Evolutionary conservation across 306 rosid genomes (phyloP).

Genomic region (Prunus mume): DNA sequence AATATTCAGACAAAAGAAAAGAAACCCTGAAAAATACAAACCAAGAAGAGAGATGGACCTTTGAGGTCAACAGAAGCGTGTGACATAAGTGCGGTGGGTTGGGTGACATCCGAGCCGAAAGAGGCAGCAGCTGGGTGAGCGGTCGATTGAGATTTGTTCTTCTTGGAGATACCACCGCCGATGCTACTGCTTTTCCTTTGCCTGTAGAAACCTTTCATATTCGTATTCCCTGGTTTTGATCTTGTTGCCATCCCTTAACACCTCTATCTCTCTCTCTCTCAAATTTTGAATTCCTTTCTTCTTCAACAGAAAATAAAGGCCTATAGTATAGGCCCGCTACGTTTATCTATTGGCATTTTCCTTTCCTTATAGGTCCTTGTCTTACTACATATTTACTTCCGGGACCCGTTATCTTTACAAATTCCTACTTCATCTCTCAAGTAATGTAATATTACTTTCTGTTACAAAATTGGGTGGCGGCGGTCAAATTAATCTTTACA

Average conservation of each 20-base stretch:
- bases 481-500: too few species aligned
- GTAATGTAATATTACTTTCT: too few species aligned
- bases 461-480: too few species aligned
- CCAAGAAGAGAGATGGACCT: conserved; percentile 23
- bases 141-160: conserved; percentile 14
- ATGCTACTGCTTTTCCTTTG: conserved; percentile 41
- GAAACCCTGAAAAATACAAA: neutral
- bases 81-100: conserved; percentile 40
- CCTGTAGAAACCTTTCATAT: conserved; percentile 55
- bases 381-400: too few species aligned
- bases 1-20: neutral
- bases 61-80: conserved; percentile 33
- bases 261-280: neutral
- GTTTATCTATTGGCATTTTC: too few species aligned
- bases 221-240: neutral
- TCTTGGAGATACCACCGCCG: conserved; percentile 1
- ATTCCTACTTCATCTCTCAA: too few species aligned
- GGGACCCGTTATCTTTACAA: too few species aligned
- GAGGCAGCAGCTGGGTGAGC: conserved; percentile 16
- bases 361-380: too few species aligned
- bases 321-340: too few species aligned
- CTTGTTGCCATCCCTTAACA: conserved; percentile 29
- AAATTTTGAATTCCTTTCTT: conserved; percentile 6
- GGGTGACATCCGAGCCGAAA: conserved; percentile 31
- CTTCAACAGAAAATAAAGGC: neutral